Base-by-base conservation (phyloP, 139 green algal species). In the Pseudopediastrum boryanum region DNA sequence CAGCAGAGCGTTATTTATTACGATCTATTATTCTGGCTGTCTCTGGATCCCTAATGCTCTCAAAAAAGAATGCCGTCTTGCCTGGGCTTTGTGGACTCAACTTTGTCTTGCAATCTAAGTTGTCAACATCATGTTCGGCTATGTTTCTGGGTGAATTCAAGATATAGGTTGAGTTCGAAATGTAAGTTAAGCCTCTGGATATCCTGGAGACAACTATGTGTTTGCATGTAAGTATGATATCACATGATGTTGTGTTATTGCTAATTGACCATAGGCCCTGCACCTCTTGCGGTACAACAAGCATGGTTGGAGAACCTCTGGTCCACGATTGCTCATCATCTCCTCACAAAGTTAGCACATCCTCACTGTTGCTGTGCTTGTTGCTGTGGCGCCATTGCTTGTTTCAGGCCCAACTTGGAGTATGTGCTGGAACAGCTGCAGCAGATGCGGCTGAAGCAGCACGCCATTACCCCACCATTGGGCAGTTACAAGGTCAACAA, bases 321-420 rank as follows among this genome's bases (percentile, higher is more conserved):
- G 23, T 13, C 38, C 9, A 33, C 64, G 52, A 10, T 5, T 9
- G n/a, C 61, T 48, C 6, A 70, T 12, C 10, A 12, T 48, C 33
- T 44, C 23, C 21, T 4, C 64, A 41, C 27, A 21, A 41, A 43
- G 12, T 10, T 29, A 41, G 5, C 7, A 31, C 7, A 25, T 7
- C 29, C 5, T 70, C 23, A 9, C 13, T 4, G 6, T 19, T 8
- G 4, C 7, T 52, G 29, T 39, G 21, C 12, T 13, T 19, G 33
- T 71, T n/a, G 29, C 13, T 52, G 5, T 19, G 16, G 16, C 21
- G 8, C 64, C 36, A 0, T 23, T 78, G 7, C 7, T 27, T 38
- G 10, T 27, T 13, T 25, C 73, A 75, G 82, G 29, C 82, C 82
- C 27, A 70, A 35, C 1, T 59, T 86, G n/a, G 82, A 81, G 21